Conservation (phyloP, 768 basidiomycete genomes). For the Termitomyces sp. region DNA sequence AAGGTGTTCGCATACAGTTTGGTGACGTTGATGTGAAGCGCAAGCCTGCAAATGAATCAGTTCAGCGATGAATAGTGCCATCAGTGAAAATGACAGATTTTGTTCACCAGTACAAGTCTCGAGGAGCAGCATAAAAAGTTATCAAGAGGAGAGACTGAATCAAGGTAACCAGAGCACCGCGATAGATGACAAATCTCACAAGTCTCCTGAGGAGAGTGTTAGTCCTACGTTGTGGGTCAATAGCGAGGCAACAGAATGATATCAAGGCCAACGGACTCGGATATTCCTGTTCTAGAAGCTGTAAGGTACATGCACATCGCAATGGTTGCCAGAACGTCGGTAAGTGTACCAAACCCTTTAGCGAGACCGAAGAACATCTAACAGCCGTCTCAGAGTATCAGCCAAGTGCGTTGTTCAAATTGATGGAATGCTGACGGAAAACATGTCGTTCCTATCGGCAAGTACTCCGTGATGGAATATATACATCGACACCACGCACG, state of each 20-base stretch:
- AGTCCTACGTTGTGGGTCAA: conserved; percentile 24
- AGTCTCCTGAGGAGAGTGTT: conserved; percentile 33
- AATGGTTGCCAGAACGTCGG: conserved; percentile 39
- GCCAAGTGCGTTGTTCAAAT: neutral
- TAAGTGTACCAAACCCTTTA: conserved; percentile 38
- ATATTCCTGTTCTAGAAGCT: conserved; percentile 32
- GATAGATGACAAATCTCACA: conserved; percentile 35
- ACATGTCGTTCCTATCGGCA: conserved; percentile 21
- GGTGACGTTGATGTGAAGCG: conserved; percentile 43
- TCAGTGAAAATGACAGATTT: neutral
- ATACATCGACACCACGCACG: conserved; percentile 33
- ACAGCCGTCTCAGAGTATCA: neutral
- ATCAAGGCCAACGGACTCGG: conserved; percentile 21
- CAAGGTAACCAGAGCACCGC: conserved; percentile 38
- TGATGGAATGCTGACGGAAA: conserved; percentile 20
- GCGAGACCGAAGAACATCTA: conserved; percentile 40
- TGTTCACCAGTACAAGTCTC: conserved; percentile 32
- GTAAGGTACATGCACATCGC: conserved; percentile 38
- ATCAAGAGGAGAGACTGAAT: conserved; percentile 37
- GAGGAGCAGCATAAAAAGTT: conserved; percentile 33
- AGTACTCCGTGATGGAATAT: conserved; percentile 29
- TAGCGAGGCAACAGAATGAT: neutral
- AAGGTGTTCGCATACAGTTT: conserved; percentile 44
- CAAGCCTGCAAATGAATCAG: conserved; percentile 28
- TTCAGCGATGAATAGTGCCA: neutral